phyloP scores from a whole-genome alignment of 352 stramenopile genomes.

The Phytophthora sojae region DNA sequence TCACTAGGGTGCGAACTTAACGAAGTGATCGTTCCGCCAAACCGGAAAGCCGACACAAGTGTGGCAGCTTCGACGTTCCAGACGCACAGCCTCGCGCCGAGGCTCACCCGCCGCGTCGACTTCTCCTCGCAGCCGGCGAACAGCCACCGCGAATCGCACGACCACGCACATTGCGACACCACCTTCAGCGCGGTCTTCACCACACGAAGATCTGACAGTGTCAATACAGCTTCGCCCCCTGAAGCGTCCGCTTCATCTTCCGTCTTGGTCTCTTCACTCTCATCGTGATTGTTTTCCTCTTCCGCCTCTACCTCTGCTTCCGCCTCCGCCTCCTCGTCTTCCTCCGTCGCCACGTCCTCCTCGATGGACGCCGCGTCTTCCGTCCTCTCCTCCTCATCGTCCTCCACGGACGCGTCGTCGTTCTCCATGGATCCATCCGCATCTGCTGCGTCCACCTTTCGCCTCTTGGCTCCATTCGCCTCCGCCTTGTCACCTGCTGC shows the following conservation, averaged over 20 bases:
- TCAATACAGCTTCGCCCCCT: constrained; percentile 33
- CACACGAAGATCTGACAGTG: constrained; percentile 56
- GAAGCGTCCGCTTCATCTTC: constrained; percentile 25
- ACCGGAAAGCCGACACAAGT: constrained; percentile 65
- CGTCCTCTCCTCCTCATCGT: constrained; percentile 47
- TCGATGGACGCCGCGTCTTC: constrained; percentile 41
- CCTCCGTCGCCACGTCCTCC: constrained; percentile 44
- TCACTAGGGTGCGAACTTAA: constrained; percentile 65
- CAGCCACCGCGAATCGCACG: constrained; percentile 63
- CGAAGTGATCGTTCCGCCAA: constrained; percentile 63
- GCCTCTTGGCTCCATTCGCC: constrained; percentile 16
- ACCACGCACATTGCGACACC: constrained; percentile 71
- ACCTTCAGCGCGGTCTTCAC: constrained; percentile 68
- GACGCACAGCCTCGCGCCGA: constrained; percentile 69
- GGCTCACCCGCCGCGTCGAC: constrained; percentile 47
- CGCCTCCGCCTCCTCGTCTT: constrained; percentile 26
- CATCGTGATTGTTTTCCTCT: constrained; percentile 26
- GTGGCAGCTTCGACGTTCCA: constrained; percentile 72
- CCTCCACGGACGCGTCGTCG: constrained; percentile 44
- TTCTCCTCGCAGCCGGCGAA: constrained; percentile 81
- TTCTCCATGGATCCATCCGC: constrained; percentile 44
- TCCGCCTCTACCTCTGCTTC: constrained; percentile 15
- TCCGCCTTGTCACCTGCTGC: constrained; percentile 9
- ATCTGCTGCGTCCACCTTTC: constrained; percentile 38
- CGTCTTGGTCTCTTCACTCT: constrained; percentile 27